Conservation (phyloP, 2,329 filamentous ascomycete genomes). For the Coniella vitis region DNA sequence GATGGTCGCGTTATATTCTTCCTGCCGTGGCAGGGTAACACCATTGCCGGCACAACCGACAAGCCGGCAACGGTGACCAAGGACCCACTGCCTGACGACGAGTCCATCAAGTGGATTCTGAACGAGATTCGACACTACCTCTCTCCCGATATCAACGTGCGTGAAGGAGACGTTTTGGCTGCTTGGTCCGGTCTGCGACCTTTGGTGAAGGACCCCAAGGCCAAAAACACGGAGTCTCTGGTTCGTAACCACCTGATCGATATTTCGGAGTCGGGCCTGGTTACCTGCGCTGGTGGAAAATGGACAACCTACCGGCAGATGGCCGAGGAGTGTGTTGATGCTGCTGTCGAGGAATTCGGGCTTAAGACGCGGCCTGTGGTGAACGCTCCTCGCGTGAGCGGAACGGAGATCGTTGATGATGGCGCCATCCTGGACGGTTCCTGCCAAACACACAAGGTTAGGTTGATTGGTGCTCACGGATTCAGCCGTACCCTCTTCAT, state of each 20-base stretch:
- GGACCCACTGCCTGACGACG: slow-evolving; percentile 65
- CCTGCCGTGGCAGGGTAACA: slow-evolving; percentile 80
- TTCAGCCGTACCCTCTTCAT: slow-evolving; percentile 89
- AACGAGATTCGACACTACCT: slow-evolving; percentile 71
- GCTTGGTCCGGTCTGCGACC: slow-evolving; percentile 76
- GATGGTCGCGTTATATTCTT: slow-evolving; percentile 88
- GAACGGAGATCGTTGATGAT: slow-evolving; percentile 62
- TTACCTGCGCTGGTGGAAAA: slow-evolving; percentile 78
- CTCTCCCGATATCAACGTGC: slow-evolving; percentile 67
- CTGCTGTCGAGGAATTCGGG: slow-evolving; percentile 61
- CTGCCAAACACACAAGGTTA: slow-evolving; percentile 69
- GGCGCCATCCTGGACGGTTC: slow-evolving; percentile 62
- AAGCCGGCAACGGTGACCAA: slow-evolving; percentile 60
- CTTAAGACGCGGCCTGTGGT: slow-evolving; percentile 46
- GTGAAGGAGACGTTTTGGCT: slow-evolving; percentile 68
- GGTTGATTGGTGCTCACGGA: slow-evolving; percentile 71
- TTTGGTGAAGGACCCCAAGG: slow-evolving; percentile 73
- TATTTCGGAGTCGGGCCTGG: slow-evolving; percentile 64
- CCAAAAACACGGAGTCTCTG: slow-evolving; percentile 74
- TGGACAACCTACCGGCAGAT: slow-evolving; percentile 89
- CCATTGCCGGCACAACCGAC: slow-evolving; percentile 78
- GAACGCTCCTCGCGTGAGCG: slow-evolving; percentile 58
- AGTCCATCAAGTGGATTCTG: slow-evolving; percentile 78
- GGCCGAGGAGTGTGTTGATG: slow-evolving; percentile 79
- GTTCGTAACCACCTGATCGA: slow-evolving; percentile 77